Base-by-base conservation (phyloP, 179 eudicot species). In the Monotropa hypopitys region DNA sequence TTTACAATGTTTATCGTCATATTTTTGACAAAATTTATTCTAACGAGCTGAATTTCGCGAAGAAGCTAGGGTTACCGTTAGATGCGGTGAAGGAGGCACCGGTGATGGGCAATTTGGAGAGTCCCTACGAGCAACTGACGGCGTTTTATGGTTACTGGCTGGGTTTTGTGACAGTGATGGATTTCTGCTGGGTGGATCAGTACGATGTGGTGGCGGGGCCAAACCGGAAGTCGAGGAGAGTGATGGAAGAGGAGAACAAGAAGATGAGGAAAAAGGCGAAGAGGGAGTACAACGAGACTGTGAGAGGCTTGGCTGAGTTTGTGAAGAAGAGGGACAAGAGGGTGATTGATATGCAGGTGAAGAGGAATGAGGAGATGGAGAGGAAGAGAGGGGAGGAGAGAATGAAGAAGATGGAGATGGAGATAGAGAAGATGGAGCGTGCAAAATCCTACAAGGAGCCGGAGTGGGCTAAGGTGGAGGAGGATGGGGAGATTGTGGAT, bases 191-290 rank as follows among this genome's bases (percentile, higher is more conserved):
- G 99, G 91, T 80, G 62, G 93, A 87, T 79, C 79, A 89, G 87
- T 95, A 84, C 73, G 91, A 93, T 83, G 91, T 84, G 6, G 84
- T 83, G 76, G 86, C 89, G 0, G 99, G 99, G 83, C 71, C 40
- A 69, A 84, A 86, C 77, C 76, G 99, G 81, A 89, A 84, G 81
- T 78, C 86, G 74, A 93, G 99, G 89, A 78, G 99, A 86, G 59
- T 88, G 75, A 93, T 95, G 99, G 99, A 95, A 89, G 99, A 95
- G 70, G 99, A 95, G 86, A 95, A 95, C 80, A 95, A 89, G 88
- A 95, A 95, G 84, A 4, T 86, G 79, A 93, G 97, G 90, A 91
- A 87, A 83, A 95, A 93, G 86, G 99, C 95, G 0, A 88, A 74
- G 84, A 84, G 86, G 85, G 99, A 95, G 88, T 95, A 81, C 66